These are phyloP conservation scores for Ceratocystis colombiana DNA, from an alignment of 2,329 filamentous ascomycete genomes.

Conservation along the genomic window DNA sequence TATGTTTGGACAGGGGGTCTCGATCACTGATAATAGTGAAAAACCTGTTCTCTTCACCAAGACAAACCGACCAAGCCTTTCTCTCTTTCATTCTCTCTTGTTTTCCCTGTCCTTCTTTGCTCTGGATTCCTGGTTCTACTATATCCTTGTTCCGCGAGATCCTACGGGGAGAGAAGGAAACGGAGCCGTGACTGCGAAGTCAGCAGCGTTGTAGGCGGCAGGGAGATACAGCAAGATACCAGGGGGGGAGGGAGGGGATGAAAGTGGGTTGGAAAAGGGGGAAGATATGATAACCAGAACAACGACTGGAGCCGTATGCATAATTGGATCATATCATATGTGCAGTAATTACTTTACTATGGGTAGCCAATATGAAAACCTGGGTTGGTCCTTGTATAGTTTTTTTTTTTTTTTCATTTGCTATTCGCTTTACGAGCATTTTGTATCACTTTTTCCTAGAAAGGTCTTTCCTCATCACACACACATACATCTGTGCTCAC, in stretches of 20 bases:
- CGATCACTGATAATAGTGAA: neutral
- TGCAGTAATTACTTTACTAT: no score
- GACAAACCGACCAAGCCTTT: neutral
- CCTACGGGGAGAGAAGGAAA: neutral
- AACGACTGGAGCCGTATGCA: no score
- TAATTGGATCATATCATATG: no score
- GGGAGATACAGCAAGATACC: neutral
- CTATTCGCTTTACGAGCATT: no score
- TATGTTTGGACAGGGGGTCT: neutral
- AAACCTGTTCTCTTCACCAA: neutral
- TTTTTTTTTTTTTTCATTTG: no score
- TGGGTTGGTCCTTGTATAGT: no score
- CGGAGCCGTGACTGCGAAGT: neutral
- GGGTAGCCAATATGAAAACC: no score
- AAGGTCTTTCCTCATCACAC: no score
- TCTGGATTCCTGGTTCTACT: neutral
- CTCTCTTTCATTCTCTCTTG: neutral
- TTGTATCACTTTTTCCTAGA: no score
- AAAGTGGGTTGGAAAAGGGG: neutral
- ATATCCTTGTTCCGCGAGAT: constrained; percentile 8
- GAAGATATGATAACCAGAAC: neutral
- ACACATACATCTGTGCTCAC: no score
- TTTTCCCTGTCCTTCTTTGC: neutral
- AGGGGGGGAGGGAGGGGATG: neutral
- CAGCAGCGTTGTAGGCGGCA: neutral